Evolutionary conservation across 306 rosid species (phyloP), one percentile per base, ranked within the genome.

Genomic region (Adenanthera pavonina): DNA sequence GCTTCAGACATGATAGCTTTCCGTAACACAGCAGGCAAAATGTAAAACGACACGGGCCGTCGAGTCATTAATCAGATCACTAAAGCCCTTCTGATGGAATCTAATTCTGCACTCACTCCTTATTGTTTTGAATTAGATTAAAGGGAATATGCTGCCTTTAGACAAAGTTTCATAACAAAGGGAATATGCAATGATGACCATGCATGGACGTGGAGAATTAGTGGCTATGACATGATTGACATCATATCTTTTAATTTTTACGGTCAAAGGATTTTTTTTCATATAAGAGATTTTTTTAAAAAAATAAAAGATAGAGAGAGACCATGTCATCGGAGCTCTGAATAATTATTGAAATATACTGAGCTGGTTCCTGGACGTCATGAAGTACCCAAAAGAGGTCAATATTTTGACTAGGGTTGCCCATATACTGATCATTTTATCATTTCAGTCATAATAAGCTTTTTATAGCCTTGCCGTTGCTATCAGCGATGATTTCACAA

Each of bases 111-210:
- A 48, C 79, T 30, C 69, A 8, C 49, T 75, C 54, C 74, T 76
- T 72, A 71, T 76, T 54, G 73, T 81, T 64, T 74, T 64, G 76
- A 80, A 77, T 85, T 79, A 67, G 54, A 76, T 25, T 25, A 72
- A 80, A 80, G 83, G 88, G 89, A 86, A 85, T 86, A 86, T 81
- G 65, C 85, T 60, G 33, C 84, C 88, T 85, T 86, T 86, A 44
- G 74, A 66, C 71, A 88, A 83, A 85, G 85, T 77, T 85, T 68
- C 43, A 40, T 56, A 0, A 38, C 80, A 81, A 81, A 87, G 75
- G 73, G 80, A 62, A 82, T 33, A 25, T 36, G 86, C 70, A 90
- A 86, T 84, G 84, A 90, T 86, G 78, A 59, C 78, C 54, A 16
- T 20, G 15, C 54, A 16, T 20, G 15, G 71, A 84, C 80, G 59